Evolutionary conservation across 352 stramenopile genomes (phyloP).

Genomic region (Plasmopara muralis): DNA sequence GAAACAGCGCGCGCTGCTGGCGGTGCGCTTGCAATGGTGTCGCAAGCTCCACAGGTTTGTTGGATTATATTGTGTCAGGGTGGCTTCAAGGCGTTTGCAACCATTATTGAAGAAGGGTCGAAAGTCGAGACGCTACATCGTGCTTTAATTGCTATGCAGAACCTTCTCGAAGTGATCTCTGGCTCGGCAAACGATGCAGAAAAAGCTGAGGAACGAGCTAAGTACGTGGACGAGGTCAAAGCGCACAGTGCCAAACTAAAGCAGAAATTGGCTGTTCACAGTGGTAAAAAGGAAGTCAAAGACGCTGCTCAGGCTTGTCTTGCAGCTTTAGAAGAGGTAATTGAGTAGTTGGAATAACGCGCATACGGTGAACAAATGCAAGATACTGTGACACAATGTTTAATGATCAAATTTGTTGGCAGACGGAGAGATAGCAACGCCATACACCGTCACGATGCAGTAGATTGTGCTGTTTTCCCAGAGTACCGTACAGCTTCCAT

Average conservation of each 20-base stretch:
- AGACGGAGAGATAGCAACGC: constrained; percentile 70
- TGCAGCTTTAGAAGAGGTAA: constrained; percentile 26
- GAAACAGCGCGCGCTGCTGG: constrained; percentile 87
- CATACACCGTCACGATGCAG: constrained; percentile 80
- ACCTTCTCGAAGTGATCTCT: constrained; percentile 47
- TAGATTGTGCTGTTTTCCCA: constrained; percentile 85
- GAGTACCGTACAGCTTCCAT: constrained; percentile 76
- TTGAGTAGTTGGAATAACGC: constrained; percentile 6
- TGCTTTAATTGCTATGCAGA: constrained; percentile 68
- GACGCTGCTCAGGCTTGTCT: constrained; percentile 49
- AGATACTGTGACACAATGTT: not conserved
- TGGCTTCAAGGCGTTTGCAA: constrained; percentile 46
- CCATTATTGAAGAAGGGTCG: constrained; percentile 41
- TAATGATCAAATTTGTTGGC: constrained; percentile 68
- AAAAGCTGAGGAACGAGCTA: constrained; percentile 37
- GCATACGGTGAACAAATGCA: constrained; percentile 8
- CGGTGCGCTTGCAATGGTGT: constrained; percentile 92
- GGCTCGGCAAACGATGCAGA: constrained; percentile 36
- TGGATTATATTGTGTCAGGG: constrained; percentile 68
- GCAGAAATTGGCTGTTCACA: constrained; percentile 30
- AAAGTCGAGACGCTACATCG: constrained; percentile 70
- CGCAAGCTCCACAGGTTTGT: constrained; percentile 61
- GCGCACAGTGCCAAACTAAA: constrained; percentile 23
- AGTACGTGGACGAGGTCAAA: constrained; percentile 40
- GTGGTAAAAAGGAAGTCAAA: constrained; percentile 20